A percentile compares a stretch with the other conserved stretches of the same genome.
phyloP scores from a whole-genome alignment of 2,329 filamentous ascomycete genomes.

The Trichophyton rubrum region DNA sequence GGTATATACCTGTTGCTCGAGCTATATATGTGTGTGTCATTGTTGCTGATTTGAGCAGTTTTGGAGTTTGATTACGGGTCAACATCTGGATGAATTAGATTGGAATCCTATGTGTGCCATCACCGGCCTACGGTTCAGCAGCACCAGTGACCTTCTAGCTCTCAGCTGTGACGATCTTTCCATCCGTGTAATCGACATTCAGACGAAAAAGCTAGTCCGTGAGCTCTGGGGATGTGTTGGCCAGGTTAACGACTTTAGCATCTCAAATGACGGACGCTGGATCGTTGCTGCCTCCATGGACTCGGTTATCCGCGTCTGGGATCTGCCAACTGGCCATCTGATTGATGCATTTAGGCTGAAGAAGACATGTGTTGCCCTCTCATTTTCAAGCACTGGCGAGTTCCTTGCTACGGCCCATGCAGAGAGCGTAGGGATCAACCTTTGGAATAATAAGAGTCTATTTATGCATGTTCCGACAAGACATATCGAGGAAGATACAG shows the following conservation, averaged over 20 bases:
- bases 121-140: constrained; percentile 66
- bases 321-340: constrained; percentile 85
- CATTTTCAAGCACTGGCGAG: constrained; percentile 82
- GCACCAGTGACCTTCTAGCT: constrained; percentile 71
- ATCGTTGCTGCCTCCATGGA: constrained; percentile 78
- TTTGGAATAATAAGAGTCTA: constrained; percentile 90
- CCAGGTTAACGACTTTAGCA: constrained; percentile 66
- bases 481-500: constrained; percentile 67
- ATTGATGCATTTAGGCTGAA: constrained; percentile 81
- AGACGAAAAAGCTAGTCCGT: constrained; percentile 80
- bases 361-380: constrained; percentile 66
- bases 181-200: constrained; percentile 77
- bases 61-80: constrained; percentile 85
- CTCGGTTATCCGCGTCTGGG: constrained; percentile 74
- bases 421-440: constrained; percentile 71
- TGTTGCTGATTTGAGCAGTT: constrained; percentile 41
- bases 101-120: constrained; percentile 70
- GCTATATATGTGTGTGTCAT: neutral
- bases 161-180: constrained; percentile 81
- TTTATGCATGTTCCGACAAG: constrained; percentile 81
- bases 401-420: constrained; percentile 84
- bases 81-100: constrained; percentile 65
- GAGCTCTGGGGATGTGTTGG: constrained; percentile 76
- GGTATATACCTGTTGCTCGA: constrained; percentile 21
- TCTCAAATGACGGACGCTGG: constrained; percentile 90